Evolutionary conservation across 805 yeast species (phyloP), one percentile per base, ranked within the genome.

Genomic region (Saccharomycopsis olivae): DNA sequence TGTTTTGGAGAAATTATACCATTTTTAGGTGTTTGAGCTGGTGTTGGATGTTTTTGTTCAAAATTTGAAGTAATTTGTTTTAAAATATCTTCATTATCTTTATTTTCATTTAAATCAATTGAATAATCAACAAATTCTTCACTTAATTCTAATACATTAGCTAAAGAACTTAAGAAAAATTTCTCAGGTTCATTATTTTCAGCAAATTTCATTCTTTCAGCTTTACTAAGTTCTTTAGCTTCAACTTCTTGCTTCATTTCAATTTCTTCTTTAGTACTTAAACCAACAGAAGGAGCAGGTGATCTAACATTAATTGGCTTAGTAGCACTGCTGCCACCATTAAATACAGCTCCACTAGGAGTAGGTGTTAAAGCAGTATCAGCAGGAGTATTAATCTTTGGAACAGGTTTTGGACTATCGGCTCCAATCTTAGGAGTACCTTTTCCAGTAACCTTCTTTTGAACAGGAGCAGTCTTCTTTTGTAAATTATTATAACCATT

Each of bases 191-290:
- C 38, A 11, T 29, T 31, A 11, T 27, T 15, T 5, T 35, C 40
- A n/a, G 20, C 13, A 13, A 35, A 17, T 29, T 43, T 39, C 16
- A 16, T 5, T 10, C 47, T 25, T 29, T 30, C 40, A 6, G 19
- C 25, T 24, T 33, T 41, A 11, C 34, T 32, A 11, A 17, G 11
- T 11, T 36, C 38, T 25, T 37, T 41, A 14, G 8, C 5, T 24
- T 20, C n/a, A n/a, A 19, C 8, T 5, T 36, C 45, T 3, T 15
- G 13, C 36, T 57, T 49, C n/a, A 47, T 49, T n/a, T 49, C 48
- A 5, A 60, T 39, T 16, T 61, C 61, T 11, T 55, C 59, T 27
- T 49, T 48, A 5, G 62, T 46, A 17, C 59, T 18, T 5, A 14
- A 29, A 19, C 5, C 11, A 17, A 15, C 25, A 14, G 14, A 23